Evolutionary conservation across 768 basidiomycete genomes (phyloP), one percentile per base, ranked within the genome.

Genomic region (Kwoniella sp.): DNA sequence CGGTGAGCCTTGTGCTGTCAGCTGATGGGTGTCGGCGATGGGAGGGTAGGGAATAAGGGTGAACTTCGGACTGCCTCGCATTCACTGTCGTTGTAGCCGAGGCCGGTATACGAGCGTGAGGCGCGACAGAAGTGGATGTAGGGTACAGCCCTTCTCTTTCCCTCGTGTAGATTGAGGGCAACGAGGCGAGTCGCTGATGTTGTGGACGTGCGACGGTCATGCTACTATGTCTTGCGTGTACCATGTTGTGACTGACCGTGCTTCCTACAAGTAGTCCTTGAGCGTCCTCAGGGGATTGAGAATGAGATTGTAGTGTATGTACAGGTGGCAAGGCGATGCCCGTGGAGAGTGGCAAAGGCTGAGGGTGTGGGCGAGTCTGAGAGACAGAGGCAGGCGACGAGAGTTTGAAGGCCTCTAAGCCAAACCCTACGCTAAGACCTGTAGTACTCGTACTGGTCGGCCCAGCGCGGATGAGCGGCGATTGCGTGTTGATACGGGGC

Each of bases 1-100:
- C 19, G 15, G 25, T 5, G 40, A 47, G 9, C 36, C 46, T 37
- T 1, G 47, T 13, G 4, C 36, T 13, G 19, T 27, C 15, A n/a
- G 33, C 29, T 30, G 57, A 58, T n/a, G 48, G 57, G 30, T 58
- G 26, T 33, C 47, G 26, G 12, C 46, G 26, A 50, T 58, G 57
- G 13, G 26, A 37, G 10, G 44, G 40, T 44, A 17, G 19, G 2
- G 27, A 22, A 44, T 25, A 27, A 12, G 19, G 44, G 44, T 46
- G 55, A 25, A 46, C 24, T 10, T 37, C 25, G 30, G 55, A 25
- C 12, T 57, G 57, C n/a, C 22, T 46, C 6, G 44, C n/a, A n/a
- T n/a, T n/a, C n/a, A n/a, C 26, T 17, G 24, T 24, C 2, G 46
- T 24, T 9, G 37, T 10, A 25, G 52, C 37, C 21, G 59, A 53